phyloP scores from a whole-genome alignment of 768 basidiomycete genomes.

The Mycena crocata region DNA sequence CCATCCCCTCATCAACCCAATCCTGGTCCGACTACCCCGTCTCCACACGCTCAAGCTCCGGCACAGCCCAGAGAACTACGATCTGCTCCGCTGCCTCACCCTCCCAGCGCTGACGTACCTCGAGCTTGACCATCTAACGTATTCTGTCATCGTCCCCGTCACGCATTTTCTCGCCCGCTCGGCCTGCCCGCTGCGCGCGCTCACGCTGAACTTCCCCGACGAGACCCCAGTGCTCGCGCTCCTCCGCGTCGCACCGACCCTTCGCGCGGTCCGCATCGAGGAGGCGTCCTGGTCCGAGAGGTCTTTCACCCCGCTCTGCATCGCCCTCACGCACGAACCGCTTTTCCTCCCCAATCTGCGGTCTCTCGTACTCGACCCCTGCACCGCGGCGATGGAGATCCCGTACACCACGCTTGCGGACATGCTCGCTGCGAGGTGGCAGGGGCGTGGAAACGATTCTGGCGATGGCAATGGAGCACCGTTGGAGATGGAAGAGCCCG shows the following conservation, averaged over 20 bases:
- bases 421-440: neutral
- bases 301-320: neutral
- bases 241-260: neutral
- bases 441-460: neutral
- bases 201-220: neutral
- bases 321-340: neutral
- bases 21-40: neutral
- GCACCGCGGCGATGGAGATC: neutral
- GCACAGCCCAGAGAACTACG: neutral
- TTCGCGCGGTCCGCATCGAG: neutral
- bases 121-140: neutral
- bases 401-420: neutral
- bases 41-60: conserved; percentile 7
- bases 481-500: no score
- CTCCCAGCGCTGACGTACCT: conserved; percentile 3
- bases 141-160: neutral
- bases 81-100: neutral
- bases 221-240: neutral
- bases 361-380: neutral
- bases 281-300: neutral
- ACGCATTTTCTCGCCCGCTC: neutral
- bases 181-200: neutral
- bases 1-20: no score
- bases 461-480: no score
- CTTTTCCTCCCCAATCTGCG: neutral